Conservation (phyloP, 495 filamentous ascomycete species). For the Neurospora sp. region DNA sequence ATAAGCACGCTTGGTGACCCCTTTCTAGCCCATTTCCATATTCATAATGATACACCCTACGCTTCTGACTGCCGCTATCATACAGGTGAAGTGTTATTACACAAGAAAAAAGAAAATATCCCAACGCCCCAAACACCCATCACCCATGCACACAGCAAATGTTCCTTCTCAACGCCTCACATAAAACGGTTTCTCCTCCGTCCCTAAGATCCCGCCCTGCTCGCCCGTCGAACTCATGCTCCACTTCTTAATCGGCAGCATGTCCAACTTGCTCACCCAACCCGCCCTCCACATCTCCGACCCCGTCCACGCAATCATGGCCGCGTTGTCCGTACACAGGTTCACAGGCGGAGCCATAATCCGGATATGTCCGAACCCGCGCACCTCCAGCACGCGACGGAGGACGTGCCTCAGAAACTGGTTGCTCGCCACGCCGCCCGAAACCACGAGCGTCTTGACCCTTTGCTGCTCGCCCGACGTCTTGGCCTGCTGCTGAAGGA, state of each 20-base stretch:
- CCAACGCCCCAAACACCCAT: neutral
- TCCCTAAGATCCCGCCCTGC: conserved; percentile 42
- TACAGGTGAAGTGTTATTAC: neutral
- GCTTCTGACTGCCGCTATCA: neutral
- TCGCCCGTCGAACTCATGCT: conserved; percentile 51
- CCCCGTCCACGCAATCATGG: conserved; percentile 96
- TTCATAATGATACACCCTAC: neutral
- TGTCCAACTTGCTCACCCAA: conserved; percentile 49
- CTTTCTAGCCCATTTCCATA: neutral
- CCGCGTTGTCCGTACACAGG: conserved; percentile 88
- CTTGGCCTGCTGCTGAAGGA: conserved; percentile 29
- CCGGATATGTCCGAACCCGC: conserved; percentile 51
- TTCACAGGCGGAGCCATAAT: conserved; percentile 61
- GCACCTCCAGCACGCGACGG: conserved; percentile 46
- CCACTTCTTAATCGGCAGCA: conserved; percentile 63
- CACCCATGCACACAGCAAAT: neutral
- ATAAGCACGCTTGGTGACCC: neutral
- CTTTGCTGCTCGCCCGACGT: neutral
- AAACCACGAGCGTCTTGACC: conserved; percentile 61
- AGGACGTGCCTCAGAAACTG: conserved; percentile 61
- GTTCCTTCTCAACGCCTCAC: conserved; percentile 15
- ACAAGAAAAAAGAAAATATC: neutral
- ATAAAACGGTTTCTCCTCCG: conserved; percentile 17
- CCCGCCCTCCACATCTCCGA: conserved; percentile 85
- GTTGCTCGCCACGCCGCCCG: conserved; percentile 86